These are phyloP conservation scores for Gymnopilus dilepis DNA, from an alignment of 768 basidiomycete genomes.

Conservation along the genomic window DNA sequence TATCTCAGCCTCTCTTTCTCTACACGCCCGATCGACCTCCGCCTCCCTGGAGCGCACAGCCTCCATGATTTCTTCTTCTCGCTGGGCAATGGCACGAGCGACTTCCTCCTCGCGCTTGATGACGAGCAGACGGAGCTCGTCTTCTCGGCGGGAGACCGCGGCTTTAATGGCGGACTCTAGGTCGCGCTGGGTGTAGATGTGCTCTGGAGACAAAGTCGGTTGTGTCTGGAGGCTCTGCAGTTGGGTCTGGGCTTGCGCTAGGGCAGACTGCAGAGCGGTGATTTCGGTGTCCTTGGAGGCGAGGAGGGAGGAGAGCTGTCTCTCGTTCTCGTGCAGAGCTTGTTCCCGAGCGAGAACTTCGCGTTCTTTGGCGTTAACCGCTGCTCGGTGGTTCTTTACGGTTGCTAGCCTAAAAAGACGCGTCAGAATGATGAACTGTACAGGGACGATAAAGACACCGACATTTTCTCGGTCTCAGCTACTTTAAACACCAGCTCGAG, in stretches of 20 bases:
- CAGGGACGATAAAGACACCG: constrained; percentile 23
- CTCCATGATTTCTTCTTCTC: constrained; percentile 54
- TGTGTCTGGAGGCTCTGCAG: neutral
- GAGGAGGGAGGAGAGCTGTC: constrained; percentile 50
- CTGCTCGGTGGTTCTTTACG: constrained; percentile 67
- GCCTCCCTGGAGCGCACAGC: constrained; percentile 65
- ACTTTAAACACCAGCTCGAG: constrained; percentile 74
- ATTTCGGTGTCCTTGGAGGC: constrained; percentile 68
- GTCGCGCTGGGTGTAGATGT: constrained; percentile 26
- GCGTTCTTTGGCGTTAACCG: constrained; percentile 62
- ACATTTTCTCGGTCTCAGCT: constrained; percentile 82
- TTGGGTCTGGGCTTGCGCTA: constrained; percentile 45
- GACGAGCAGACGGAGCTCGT: constrained; percentile 69
- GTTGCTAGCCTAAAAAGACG: constrained; percentile 58
- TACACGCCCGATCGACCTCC: constrained; percentile 51
- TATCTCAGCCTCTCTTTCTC: constrained; percentile 52
- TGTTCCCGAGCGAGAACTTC: constrained; percentile 66
- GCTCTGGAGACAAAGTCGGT: neutral
- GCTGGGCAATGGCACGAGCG: constrained; percentile 50
- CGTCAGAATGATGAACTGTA: too few relatives aligned
- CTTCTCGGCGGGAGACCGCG: constrained; percentile 67
- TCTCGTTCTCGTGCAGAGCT: constrained; percentile 59
- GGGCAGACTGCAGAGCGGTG: constrained; percentile 47
- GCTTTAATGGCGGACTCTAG: constrained; percentile 55
- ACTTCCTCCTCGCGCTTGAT: constrained; percentile 68